Evolutionary conservation across 2,329 filamentous ascomycete species (phyloP), one percentile per base, ranked within the genome.

Genomic region (Diaporthe ilicicola): DNA sequence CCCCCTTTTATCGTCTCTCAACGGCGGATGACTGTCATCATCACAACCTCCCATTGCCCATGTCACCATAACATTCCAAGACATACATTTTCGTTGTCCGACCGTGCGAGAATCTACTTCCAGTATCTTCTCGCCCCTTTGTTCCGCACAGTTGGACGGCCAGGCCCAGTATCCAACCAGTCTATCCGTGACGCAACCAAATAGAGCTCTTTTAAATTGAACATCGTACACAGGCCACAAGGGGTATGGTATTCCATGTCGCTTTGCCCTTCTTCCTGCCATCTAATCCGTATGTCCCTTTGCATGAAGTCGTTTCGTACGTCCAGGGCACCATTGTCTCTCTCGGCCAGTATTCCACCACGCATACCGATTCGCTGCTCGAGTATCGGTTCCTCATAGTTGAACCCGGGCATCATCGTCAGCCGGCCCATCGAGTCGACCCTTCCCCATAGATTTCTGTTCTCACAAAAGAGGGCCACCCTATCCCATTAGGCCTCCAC

Each of bases 401-500:
- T 17, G 42, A 19, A 42, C 22, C 4, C 17, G 2, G 34, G 34
- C 22, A 10, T 7, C 10, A 39, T 8, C 10, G 12, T 32, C 34
- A 56, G 3, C 7, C 51, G 13, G 8, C 3, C 24, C 19, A 17
- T 1, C 7, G 29, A 22, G 19, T 39, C 22, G 27, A 27, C 50
- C 61, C 71, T 66, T 22, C 39, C 46, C 53, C 19, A 48, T 22
- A 27, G n/a, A 27, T 51, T 50, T 37, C 17, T 24, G 19, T 39
- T 4, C 32, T 51, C 22, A 10, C 24, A 27, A 15, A 19, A 3
- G 19, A 22, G 17, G 29, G 8, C 15, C 5, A 22, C 76, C 75
- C 51, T 78, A 73, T 2, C 24, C 13, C 27, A 24, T 48, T 39
- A 34, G 13, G 3, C 13, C 15, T 3, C 3, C 10, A 17, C 27